Conservation (phyloP, 805 yeast species). For the Schwanniomyces pseudopolymorphus region DNA sequence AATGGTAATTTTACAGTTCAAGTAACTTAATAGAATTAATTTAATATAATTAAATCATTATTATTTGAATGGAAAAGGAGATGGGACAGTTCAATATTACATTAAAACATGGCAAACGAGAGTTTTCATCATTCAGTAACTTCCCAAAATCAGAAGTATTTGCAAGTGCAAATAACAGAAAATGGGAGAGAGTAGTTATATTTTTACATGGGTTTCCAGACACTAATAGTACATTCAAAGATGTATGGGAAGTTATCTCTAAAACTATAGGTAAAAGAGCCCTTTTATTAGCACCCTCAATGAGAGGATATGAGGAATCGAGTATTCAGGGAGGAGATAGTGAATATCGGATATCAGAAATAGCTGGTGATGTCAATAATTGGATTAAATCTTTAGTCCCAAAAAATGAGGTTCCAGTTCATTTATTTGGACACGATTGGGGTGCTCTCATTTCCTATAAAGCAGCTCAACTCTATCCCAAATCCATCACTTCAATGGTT, state of each 20-base stretch:
- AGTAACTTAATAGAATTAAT: no score
- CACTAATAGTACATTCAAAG: slow-evolving; percentile 26
- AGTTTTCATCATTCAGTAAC: slow-evolving; percentile 21
- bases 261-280: slow-evolving; percentile 15
- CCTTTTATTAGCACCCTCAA: slow-evolving; percentile 30
- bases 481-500: slow-evolving; percentile 28
- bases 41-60: no score
- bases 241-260: slow-evolving; percentile 19
- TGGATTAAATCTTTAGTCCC: slow-evolving; percentile 28
- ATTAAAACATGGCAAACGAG: slow-evolving; percentile 15
- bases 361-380: slow-evolving; percentile 33
- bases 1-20: no score
- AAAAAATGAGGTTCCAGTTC: slow-evolving; percentile 25
- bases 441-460: slow-evolving; percentile 40
- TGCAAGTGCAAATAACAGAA: slow-evolving; percentile 4
- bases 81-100: slow-evolving; percentile 8
- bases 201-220: slow-evolving; percentile 43
- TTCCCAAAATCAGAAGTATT: slow-evolving; percentile 15
- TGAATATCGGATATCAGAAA: slow-evolving; percentile 25
- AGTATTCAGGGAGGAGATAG: slow-evolving; percentile 20
- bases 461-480: slow-evolving; percentile 34
- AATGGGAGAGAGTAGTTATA: slow-evolving; percentile 22
- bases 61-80: slow-evolving; percentile 10
- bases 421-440: slow-evolving; percentile 46
- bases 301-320: slow-evolving; percentile 39